Base-by-base conservation (phyloP, 148 eudicot genomes). In the Polygonum maritimum region DNA sequence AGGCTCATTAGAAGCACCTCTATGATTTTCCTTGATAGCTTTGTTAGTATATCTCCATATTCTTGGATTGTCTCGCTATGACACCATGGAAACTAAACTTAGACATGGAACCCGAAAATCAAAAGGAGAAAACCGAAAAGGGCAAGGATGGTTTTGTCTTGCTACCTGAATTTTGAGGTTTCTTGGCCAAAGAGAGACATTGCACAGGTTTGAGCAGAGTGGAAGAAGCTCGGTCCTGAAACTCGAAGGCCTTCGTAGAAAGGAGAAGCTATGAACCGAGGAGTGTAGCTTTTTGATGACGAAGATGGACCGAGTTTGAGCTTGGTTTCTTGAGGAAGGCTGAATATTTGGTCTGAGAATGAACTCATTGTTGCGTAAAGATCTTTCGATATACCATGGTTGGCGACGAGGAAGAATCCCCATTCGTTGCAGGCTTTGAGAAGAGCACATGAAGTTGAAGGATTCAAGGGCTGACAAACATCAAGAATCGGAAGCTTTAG, bases 181-280 rank as follows among this genome's bases (percentile, higher is more conserved):
- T 81, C 52, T 38, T 78, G 83, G 62, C 79, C 83, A 48, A 86
- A 77, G 41, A 94, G 90, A 51, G 80, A 82, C 58, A 85, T 81
- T 0, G 80, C 82, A 45, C 97, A 91, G 67, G 80, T 78, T 81
- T 87, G 82, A 73, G 97, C 97, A 74, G 97, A 94, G 69, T 77
- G 63, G 58, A 75, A 75, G 75, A 91, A 86, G 74, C 88, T 87
- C 1, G 94, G 97, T 5, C 98, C 98, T 12, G 86, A 86, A 44
- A 94, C 88, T 54, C 90, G 79, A 38, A 94, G 89, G 76, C 94
- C 89, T 76, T 94, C 98, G 55, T 89, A 94, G 81, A 83, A 94
- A 74, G 98, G 93, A 71, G 98, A 94, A 41, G 98, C 98, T 5
- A 94, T 94, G 78, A 87, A 88, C 38, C 79, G 92, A 75, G 98